Evolutionary conservation across 352 stramenopile genomes (phyloP), one percentile per base, ranked within the genome.

Genomic region (Thalassiosira exigua): DNA sequence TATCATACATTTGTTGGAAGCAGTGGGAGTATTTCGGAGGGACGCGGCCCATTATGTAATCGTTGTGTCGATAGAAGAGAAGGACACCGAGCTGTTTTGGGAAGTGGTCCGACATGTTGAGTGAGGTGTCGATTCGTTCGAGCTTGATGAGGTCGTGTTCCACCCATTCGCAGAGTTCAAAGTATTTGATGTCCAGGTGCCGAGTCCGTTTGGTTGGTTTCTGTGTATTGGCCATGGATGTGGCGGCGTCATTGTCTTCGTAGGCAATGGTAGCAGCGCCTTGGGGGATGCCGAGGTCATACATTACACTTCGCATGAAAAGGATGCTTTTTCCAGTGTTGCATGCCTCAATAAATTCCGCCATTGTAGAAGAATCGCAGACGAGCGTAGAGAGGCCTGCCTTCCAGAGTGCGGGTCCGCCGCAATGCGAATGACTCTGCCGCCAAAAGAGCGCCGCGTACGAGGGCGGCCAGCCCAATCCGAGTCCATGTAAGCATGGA

Each of bases 151-250:
- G 52, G 22, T 80, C 61, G 3, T 61, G 0, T 26, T 81, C 65
- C 27, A 82, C 44, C 70, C 75, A 81, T 44, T 79, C 69, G 41
- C 52, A 64, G 0, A 86, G 21, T 9, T 51, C 67, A 33, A 70
- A 72, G 22, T 71, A 54, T 56, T 59, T 48, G 4, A 84, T 79
- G 41, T 87, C 79, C n/a, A 87, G 59, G 24, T 87, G 79, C 17
- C 69, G n/a, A 14, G 69, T 85, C 0, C 64, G 54, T 44, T 42
- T 3, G 14, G 72, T 76, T 14, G 75, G 59, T 60, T 70, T 75
- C n/a, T 58, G 44, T 22, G 74, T 39, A 54, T 78, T 82, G 0
- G 66, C 74, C 42, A 82, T 75, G 0, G 56, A 22, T 1, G 48
- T 73, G 21, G 33, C 50, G 1, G 66, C 66, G 27, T 73, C 74